Percentiles rank a stretch among this genome's conserved stretches.
These are phyloP conservation scores for Hyparrhenia diplandra DNA, from an alignment of 176 grass and related monocot species.

Conservation along the genomic window DNA sequence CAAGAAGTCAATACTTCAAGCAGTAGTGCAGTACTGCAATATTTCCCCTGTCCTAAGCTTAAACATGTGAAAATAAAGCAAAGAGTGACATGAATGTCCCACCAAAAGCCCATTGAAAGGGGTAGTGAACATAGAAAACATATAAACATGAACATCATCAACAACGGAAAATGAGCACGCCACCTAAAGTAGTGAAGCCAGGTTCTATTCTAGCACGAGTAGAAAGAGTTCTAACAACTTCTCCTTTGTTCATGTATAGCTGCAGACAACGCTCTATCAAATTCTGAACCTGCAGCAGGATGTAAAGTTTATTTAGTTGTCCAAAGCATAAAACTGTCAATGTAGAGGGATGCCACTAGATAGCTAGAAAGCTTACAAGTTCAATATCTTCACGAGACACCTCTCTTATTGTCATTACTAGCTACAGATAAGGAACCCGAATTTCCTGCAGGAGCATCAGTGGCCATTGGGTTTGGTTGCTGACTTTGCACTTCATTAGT, in stretches of 20 bases:
- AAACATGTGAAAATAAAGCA: conserved; percentile 3
- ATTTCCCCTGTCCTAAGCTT: neutral
- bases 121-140: neutral
- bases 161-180: neutral
- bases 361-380: conserved; percentile 54
- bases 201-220: conserved; percentile 96
- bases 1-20: neutral
- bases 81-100: neutral
- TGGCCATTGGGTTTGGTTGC: conserved; percentile 44
- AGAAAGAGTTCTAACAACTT: conserved; percentile 87
- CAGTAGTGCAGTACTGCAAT: neutral
- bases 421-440: conserved; percentile 53
- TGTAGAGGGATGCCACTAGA: conserved; percentile 3
- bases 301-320: conserved; percentile 15
- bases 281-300: conserved; percentile 87
- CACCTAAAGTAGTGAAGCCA: conserved; percentile 94
- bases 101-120: neutral
- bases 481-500: conserved; percentile 72
- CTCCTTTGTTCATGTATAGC: conserved; percentile 95
- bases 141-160: conserved; percentile 2
- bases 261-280: conserved; percentile 96
- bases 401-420: conserved; percentile 81
- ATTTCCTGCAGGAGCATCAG: conserved; percentile 66
- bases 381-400: conserved; percentile 96
- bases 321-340: neutral